Conservation (phyloP, 1,284 basidiomycete species). For the Rhizoctonia solani region DNA sequence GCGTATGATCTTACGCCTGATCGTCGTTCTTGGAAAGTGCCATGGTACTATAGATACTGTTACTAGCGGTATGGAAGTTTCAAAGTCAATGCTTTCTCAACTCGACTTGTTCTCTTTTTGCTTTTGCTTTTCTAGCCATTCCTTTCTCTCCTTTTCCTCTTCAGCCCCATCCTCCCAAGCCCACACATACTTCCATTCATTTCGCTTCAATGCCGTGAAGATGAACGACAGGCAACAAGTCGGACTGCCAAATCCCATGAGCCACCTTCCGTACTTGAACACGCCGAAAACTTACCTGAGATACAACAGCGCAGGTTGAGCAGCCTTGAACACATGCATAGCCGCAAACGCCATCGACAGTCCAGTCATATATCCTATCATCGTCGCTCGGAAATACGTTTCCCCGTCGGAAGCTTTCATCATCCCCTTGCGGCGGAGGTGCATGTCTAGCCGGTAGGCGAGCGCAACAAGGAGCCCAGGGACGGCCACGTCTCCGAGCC, state of each 20-base stretch:
- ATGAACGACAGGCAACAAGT: conserved; percentile 69
- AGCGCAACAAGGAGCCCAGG: conserved; percentile 90
- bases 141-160: conserved; percentile 42
- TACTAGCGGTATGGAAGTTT: no score
- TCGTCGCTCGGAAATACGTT: conserved; percentile 77
- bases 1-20: no score
- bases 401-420: conserved; percentile 25
- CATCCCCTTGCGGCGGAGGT: conserved; percentile 40
- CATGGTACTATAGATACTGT: no score
- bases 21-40: no score
- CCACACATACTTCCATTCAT: conserved; percentile 67
- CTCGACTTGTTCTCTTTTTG: conserved; percentile 31
- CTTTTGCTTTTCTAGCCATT: conserved; percentile 35
- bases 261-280: not conserved
- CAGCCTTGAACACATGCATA: conserved; percentile 80
- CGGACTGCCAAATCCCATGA: conserved; percentile 53
- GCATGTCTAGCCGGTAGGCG: conserved; percentile 47
- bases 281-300: conserved; percentile 63
- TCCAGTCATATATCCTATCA: conserved; percentile 80
- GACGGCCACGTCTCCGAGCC: conserved; percentile 88
- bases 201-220: conserved; percentile 55
- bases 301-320: conserved; percentile 93
- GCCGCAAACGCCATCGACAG: conserved; percentile 81
- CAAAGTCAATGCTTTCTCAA: no score
- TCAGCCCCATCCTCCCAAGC: conserved; percentile 57